phyloP scores from a whole-genome alignment of 2,329 filamentous ascomycete species.

The Lojkania enalia region DNA sequence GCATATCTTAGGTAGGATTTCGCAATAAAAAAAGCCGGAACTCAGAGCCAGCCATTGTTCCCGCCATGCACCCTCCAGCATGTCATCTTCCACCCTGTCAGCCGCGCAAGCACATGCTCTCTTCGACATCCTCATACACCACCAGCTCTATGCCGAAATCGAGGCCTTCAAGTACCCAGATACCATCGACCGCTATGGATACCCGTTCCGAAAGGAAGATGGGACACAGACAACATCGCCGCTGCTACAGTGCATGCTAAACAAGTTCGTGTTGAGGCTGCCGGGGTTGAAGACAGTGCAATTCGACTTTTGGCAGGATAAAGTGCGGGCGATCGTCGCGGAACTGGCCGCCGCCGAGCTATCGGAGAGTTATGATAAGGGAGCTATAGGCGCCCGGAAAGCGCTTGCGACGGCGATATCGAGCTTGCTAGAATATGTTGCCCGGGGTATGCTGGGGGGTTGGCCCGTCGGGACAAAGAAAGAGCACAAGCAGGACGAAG shows the following conservation, averaged over 20 bases:
- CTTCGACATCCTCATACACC: constrained; percentile 59
- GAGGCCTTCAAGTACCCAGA: constrained; percentile 68
- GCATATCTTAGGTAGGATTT: too few species aligned
- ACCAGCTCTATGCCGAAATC: constrained; percentile 66
- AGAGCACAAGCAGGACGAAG: constrained; percentile 33
- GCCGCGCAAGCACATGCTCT: constrained; percentile 54
- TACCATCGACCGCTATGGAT: constrained; percentile 69
- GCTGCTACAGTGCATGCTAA: constrained; percentile 69
- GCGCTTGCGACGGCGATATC: constrained; percentile 73
- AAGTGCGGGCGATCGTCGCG: constrained; percentile 38
- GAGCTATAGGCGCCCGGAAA: constrained; percentile 72
- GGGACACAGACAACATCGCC: constrained; percentile 60
- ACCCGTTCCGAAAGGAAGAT: constrained; percentile 61
- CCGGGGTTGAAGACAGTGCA: constrained; percentile 68
- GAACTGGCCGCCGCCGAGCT: constrained; percentile 67
- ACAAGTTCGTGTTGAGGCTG: constrained; percentile 65
- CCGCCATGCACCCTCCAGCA: constrained; percentile 9
- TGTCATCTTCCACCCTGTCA: constrained; percentile 41
- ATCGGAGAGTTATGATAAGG: constrained; percentile 82
- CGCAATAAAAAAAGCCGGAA: too few species aligned
- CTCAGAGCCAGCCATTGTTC: too few species aligned
- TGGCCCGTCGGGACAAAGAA: constrained; percentile 49
- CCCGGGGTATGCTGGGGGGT: constrained; percentile 67
- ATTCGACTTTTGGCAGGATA: constrained; percentile 48
- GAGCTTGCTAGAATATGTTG: constrained; percentile 69